These are phyloP conservation scores for Mycena venus DNA, from an alignment of 768 basidiomycete species.

Conservation along the genomic window DNA sequence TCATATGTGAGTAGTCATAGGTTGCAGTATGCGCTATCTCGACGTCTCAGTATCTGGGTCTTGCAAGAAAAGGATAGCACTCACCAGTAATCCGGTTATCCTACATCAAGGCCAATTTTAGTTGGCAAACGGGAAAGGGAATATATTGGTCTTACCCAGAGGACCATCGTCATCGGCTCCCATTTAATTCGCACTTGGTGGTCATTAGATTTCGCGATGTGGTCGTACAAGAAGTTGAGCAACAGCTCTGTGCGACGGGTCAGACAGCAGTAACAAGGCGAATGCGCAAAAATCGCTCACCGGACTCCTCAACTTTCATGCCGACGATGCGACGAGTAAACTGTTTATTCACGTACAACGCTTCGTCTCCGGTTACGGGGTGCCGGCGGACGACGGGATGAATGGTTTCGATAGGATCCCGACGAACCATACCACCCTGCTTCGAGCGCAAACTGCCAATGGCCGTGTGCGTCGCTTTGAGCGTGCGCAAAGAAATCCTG, in stretches of 20 bases:
- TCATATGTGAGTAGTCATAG: constrained; percentile 75
- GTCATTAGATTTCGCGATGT: constrained; percentile 83
- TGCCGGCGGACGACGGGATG: constrained; percentile 87
- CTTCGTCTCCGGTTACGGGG: constrained; percentile 92
- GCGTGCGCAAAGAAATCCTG: constrained; percentile 82
- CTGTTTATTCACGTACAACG: constrained; percentile 87
- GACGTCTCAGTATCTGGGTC: background rate
- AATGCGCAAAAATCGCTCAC: no score
- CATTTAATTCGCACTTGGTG: constrained; percentile 85
- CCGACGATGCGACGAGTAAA: constrained; percentile 88
- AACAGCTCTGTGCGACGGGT: constrained; percentile 65
- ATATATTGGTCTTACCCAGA: constrained; percentile 20
- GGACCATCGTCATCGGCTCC: constrained; percentile 77
- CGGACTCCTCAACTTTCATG: constrained; percentile 86
- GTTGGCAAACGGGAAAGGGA: background rate
- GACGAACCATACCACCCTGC: constrained; percentile 80
- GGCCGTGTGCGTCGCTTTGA: constrained; percentile 87
- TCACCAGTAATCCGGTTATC: constrained; percentile 84
- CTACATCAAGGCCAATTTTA: constrained; percentile 47
- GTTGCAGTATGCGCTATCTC: constrained; percentile 71
- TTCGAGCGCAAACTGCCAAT: constrained; percentile 77
- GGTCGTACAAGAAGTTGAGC: constrained; percentile 77
- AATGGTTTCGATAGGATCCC: constrained; percentile 85
- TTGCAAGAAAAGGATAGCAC: constrained; percentile 37
- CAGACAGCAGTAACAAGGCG: background rate